Evolutionary conservation across 2,329 filamentous ascomycete genomes (phyloP).

Genomic region (Leptoxyphium fumago): DNA sequence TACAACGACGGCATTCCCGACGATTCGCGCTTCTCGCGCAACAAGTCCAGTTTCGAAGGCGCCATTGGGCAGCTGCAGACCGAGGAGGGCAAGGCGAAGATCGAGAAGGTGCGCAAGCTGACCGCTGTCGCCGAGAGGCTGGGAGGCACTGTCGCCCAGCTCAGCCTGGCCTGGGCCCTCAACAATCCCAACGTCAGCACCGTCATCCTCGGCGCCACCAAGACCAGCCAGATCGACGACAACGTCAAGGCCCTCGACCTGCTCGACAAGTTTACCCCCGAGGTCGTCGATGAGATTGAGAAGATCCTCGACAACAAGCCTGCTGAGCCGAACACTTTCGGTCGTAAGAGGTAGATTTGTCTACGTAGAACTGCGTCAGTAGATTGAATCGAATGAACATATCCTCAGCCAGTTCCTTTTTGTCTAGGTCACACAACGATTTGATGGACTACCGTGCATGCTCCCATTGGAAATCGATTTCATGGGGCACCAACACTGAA

Average conservation of each 20-base stretch:
- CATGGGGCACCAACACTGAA: too few relatives aligned
- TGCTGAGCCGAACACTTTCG: slow-evolving; percentile 15
- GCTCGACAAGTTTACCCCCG: slow-evolving; percentile 23
- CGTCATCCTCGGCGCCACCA: slow-evolving; percentile 41
- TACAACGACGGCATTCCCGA: slow-evolving; percentile 50
- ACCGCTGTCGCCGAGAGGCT: slow-evolving; percentile 36
- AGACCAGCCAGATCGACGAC: slow-evolving; percentile 33
- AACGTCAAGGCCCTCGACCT: slow-evolving; percentile 33
- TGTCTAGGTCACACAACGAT: too few relatives aligned
- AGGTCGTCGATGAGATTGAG: slow-evolving; percentile 30
- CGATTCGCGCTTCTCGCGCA: slow-evolving; percentile 45
- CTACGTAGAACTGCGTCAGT: too few relatives aligned
- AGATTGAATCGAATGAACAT: too few relatives aligned
- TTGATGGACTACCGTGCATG: too few relatives aligned
- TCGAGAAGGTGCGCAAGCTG: slow-evolving; percentile 43
- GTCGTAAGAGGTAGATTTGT: slow-evolving; percentile 18
- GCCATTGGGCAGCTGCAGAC: slow-evolving; percentile 37
- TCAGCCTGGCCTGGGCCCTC: slow-evolving; percentile 44
- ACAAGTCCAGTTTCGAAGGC: slow-evolving; percentile 42
- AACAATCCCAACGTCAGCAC: slow-evolving; percentile 45
- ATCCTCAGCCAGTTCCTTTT: too few relatives aligned
- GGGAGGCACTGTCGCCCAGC: slow-evolving; percentile 33
- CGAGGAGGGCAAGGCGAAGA: slow-evolving; percentile 37
- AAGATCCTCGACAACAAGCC: slow-evolving; percentile 28
- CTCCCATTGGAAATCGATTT: too few relatives aligned